Evolutionary conservation across 805 yeast species (phyloP).

Genomic region (Ogataea corticis): DNA sequence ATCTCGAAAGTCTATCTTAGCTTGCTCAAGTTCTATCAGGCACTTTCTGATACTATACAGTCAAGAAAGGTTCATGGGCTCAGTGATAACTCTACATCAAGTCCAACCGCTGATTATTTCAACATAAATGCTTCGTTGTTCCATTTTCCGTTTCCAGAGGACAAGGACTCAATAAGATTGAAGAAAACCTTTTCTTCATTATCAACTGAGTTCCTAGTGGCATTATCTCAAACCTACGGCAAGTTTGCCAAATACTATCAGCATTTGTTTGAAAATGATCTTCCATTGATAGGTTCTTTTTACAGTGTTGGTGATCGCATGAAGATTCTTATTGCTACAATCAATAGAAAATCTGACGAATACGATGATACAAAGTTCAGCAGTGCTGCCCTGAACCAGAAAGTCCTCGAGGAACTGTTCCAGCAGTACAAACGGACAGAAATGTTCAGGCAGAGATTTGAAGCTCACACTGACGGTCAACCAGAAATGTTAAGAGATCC

Average conservation of each 20-base stretch:
- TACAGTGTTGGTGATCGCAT: not conserved
- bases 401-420: not conserved
- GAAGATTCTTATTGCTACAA: not conserved
- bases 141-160: not conserved
- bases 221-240: no score
- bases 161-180: not conserved
- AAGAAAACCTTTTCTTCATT: no score
- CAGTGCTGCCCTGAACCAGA: not conserved
- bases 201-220: no score
- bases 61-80: not conserved
- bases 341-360: not conserved
- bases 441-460: not conserved
- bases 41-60: not conserved
- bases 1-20: not conserved
- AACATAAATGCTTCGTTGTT: not conserved
- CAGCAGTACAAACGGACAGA: conserved; percentile 3
- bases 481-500: no score
- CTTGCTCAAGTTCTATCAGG: conserved; percentile 2
- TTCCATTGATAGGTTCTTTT: conserved; percentile 1
- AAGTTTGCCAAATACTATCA: no score
- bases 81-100: no score
- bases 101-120: not conserved
- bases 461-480: not conserved
- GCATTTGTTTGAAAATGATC: not conserved
- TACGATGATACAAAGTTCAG: not conserved